These are phyloP conservation scores for Coemansia nantahalensis DNA, from an alignment of 192 early-diverging fungal species.

Conservation along the genomic window DNA sequence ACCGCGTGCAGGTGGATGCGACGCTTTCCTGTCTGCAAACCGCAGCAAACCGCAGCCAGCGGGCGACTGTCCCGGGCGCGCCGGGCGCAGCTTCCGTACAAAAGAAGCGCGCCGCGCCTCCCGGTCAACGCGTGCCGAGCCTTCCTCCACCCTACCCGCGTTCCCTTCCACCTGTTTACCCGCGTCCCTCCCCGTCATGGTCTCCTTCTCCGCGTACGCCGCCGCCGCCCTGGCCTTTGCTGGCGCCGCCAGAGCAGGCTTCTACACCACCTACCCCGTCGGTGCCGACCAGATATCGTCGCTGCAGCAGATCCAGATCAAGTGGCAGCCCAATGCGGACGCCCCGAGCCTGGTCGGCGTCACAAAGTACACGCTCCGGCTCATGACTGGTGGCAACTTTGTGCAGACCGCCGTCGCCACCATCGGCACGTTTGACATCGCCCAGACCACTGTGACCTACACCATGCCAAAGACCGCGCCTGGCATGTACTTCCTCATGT, in stretches of 20 bases:
- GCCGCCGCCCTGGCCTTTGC: slow-evolving; percentile 30
- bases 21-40: too few relatives aligned
- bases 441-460: slow-evolving; percentile 23
- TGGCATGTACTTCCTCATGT: slow-evolving; percentile 55
- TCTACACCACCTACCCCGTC: slow-evolving; percentile 52
- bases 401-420: slow-evolving; percentile 48
- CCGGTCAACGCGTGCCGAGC: not conserved
- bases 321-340: slow-evolving; percentile 26
- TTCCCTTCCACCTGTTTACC: slow-evolving; percentile 1
- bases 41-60: too few relatives aligned
- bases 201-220: slow-evolving; percentile 31
- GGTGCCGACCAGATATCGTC: slow-evolving; percentile 32
- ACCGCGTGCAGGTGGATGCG: too few relatives aligned
- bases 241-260: slow-evolving; percentile 41
- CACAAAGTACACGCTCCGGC: slow-evolving; percentile 40
- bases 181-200: slow-evolving; percentile 28
- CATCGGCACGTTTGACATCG: slow-evolving; percentile 44
- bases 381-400: slow-evolving; percentile 51
- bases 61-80: too few relatives aligned
- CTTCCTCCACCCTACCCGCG: not conserved
- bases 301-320: slow-evolving; percentile 45
- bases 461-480: slow-evolving; percentile 47
- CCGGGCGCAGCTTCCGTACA: too few relatives aligned
- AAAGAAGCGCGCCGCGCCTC: not conserved
- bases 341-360: slow-evolving; percentile 27